Evolutionary conservation across 202 grass and related monocot genomes (phyloP).

Genomic region (Hordeum pubiflorum): DNA sequence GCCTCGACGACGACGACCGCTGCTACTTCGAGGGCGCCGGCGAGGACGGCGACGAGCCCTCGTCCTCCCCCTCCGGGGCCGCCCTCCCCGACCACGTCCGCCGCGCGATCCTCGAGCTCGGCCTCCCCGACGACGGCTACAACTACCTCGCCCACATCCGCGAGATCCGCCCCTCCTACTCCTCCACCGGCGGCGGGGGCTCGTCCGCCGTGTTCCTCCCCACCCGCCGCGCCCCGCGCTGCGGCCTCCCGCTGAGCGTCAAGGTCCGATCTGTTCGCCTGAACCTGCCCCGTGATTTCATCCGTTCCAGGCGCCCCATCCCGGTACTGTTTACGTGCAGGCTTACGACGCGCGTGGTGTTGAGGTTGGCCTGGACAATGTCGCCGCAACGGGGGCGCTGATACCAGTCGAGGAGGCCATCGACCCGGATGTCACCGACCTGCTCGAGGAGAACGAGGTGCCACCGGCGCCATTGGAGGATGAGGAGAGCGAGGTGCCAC

Average conservation of each 20-base stretch:
- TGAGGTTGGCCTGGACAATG: constrained; percentile 18
- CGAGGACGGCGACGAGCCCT: not conserved
- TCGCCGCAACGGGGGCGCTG: not conserved
- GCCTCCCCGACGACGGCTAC: constrained; percentile 84
- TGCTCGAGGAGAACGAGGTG: constrained; percentile 47
- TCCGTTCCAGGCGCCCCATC: not conserved
- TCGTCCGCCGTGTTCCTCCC: constrained; percentile 48
- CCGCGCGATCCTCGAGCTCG: constrained; percentile 62
- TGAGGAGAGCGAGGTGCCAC: constrained; percentile 7
- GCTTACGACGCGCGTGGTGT: constrained; percentile 56
- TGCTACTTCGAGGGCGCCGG: not conserved
- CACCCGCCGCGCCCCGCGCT: constrained; percentile 32
- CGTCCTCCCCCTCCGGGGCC: not conserved
- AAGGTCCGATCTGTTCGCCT: constrained; percentile 31
- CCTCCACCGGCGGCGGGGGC: constrained; percentile 44
- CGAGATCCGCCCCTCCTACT: constrained; percentile 48
- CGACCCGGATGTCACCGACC: constrained; percentile 49
- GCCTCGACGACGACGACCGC: constrained; percentile 35
- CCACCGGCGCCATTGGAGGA: constrained; percentile 18
- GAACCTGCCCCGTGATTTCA: not conserved
- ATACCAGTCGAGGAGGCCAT: constrained; percentile 33
- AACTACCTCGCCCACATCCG: constrained; percentile 80
- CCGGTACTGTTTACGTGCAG: not conserved
- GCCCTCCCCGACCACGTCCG: constrained; percentile 48
- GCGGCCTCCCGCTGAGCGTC: constrained; percentile 43